phyloP scores from a whole-genome alignment of 179 eudicot species.

The Carnegiea gigantea region DNA sequence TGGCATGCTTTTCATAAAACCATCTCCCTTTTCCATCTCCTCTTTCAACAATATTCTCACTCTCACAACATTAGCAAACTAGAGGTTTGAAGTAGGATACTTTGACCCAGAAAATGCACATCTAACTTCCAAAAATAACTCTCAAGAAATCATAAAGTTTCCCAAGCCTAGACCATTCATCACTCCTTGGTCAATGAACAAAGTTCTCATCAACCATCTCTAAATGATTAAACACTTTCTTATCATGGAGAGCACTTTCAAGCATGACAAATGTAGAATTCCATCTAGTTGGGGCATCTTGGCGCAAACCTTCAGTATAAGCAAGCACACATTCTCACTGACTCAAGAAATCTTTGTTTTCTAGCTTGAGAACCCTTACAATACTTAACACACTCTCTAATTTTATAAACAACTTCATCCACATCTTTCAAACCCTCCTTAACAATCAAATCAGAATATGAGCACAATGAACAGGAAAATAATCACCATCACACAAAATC shows the following conservation, averaged over 20 bases:
- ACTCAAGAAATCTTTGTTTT: not conserved
- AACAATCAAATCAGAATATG: not conserved
- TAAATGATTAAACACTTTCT: not conserved
- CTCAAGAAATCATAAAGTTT: not conserved
- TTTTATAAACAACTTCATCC: not conserved
- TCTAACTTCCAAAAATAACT: not conserved
- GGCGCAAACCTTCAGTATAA: not conserved
- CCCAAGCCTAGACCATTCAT: not conserved
- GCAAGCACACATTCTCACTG: not conserved
- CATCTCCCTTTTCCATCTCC: not conserved
- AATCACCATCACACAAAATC: not conserved
- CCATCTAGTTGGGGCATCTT: constrained; percentile 2
- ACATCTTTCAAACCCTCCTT: not conserved
- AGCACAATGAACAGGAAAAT: constrained; percentile 3
- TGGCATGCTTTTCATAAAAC: not conserved
- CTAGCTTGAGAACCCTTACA: constrained; percentile 4
- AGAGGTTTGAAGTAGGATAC: not conserved
- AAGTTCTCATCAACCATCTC: too few species aligned
- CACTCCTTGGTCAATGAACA: not conserved
- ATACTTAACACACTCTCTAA: constrained; percentile 7
- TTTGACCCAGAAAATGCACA: not conserved
- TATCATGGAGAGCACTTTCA: not conserved
- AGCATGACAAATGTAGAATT: not conserved
- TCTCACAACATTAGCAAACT: not conserved
- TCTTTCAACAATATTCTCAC: not conserved